Evolutionary conservation across 73 alveolate species (phyloP).

Genomic region (Tetrahymena borealis): DNA sequence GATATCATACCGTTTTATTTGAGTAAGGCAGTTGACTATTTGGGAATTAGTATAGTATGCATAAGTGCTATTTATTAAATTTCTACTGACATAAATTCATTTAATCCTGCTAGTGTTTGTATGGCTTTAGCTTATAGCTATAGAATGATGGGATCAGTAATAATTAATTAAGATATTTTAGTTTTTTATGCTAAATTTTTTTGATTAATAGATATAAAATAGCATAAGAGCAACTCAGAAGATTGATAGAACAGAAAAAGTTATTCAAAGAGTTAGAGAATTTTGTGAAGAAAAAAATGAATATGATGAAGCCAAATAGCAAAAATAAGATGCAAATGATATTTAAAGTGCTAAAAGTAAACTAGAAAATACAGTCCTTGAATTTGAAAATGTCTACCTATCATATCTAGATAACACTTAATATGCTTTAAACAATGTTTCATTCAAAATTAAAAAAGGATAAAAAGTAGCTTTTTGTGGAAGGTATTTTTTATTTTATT

Average conservation of each 20-base stretch:
- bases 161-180: neutral
- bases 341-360: neutral
- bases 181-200: neutral
- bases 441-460: slow-evolving; percentile 5
- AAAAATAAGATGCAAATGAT: neutral
- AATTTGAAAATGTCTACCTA: slow-evolving; percentile 9
- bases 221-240: neutral
- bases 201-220: neutral
- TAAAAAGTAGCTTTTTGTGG: slow-evolving; percentile 23
- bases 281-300: neutral
- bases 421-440: neutral
- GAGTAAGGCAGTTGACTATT: neutral
- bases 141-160: slow-evolving; percentile 1
- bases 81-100: neutral
- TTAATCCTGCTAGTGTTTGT: neutral
- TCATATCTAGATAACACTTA: slow-evolving; percentile 6
- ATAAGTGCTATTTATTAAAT: neutral
- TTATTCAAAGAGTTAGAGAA: neutral
- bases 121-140: neutral
- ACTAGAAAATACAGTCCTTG: neutral
- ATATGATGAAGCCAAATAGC: neutral
- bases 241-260: neutral
- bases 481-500: neutral
- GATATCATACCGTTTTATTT: neutral
- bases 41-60: neutral